Base-by-base conservation (phyloP, 345 rosid species). In the Xanthoceras sorbifolium region DNA sequence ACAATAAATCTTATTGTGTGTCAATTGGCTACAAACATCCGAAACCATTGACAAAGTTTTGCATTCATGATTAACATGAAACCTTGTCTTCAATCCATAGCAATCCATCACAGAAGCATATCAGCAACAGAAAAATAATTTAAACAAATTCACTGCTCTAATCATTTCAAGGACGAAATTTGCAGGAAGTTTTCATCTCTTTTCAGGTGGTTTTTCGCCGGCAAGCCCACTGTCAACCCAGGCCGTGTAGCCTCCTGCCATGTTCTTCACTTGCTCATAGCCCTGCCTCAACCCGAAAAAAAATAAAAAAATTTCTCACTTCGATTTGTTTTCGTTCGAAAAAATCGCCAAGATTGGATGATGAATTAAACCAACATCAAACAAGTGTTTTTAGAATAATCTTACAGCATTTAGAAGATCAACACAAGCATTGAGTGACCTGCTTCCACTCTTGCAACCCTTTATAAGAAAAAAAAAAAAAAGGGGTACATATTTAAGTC, bases 211-310 rank as follows among this genome's bases (percentile, higher is more conserved):
- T 76, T 82, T 76, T 20, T 81, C 86, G 1, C 82, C 83, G 1
- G 88, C 82, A 4, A 84, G 52, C 76, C 86, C 86, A 38, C 77
- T 77, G 69, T 83, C 89, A n/a, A 81, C 84, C 89, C 89, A 88
- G 9, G 85, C 85, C 22, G 91, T 82, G 78, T 82, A 86, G 12
- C 91, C 88, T 59, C 88, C 91, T 42, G 72, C 91, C 86, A 86
- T 81, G 80, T 81, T 83, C 42, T 64, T 85, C 73, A 84, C 88
- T 65, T 79, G 65, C 68, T 79, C 80, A 40, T 81, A 86, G 5
- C 87, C 86, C 91, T 82, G 81, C 18, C 36, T 28, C 60, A 74
- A 64, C 8, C 68, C n/a, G n/a, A n/a, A n/a, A n/a, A n/a, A n/a
- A n/a, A 31, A 69, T 4, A 34, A 9, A 9, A 42, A 42, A 42